These are phyloP conservation scores for Colletotrichum abscissum DNA, from an alignment of 2,329 filamentous ascomycete genomes.

Conservation along the genomic window DNA sequence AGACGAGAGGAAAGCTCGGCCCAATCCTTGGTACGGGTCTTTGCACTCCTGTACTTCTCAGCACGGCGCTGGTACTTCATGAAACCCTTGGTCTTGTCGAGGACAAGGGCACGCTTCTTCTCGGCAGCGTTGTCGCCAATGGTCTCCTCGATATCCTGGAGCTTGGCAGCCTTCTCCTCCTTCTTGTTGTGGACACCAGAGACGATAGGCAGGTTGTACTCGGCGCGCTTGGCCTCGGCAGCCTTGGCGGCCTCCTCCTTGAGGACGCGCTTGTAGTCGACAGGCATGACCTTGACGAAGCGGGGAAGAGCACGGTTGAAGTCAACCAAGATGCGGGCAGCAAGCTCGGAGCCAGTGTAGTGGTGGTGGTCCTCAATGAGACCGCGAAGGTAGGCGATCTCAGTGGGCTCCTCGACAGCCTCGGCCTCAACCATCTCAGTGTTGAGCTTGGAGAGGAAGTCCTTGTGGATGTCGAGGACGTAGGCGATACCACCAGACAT, in stretches of 20 bases:
- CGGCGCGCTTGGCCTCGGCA: constrained; percentile 84
- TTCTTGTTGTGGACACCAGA: constrained; percentile 75
- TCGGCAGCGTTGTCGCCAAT: constrained; percentile 85
- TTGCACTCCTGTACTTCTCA: constrained; percentile 90
- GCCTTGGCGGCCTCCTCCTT: constrained; percentile 87
- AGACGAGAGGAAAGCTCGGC: constrained; percentile 88
- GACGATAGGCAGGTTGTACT: constrained; percentile 83
- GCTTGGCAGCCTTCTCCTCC: constrained; percentile 74
- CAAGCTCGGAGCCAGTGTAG: constrained; percentile 95
- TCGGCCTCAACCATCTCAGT: constrained; percentile 96
- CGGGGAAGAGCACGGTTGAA: constrained; percentile 91
- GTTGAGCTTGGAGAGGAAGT: constrained; percentile 95
- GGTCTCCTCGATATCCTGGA: constrained; percentile 91
- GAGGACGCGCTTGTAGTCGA: constrained; percentile 95
- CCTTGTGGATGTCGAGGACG: constrained; percentile 87
- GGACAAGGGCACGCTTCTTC: constrained; percentile 89
- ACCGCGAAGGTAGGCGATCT: constrained; percentile 90
- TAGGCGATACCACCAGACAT: constrained; percentile 99
- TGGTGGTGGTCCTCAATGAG: constrained; percentile 97
- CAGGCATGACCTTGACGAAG: constrained; percentile 93
- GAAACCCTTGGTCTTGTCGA: constrained; percentile 98
- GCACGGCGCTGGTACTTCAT: constrained; percentile 95
- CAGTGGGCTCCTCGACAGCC: constrained; percentile 82
- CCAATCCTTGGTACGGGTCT: constrained; percentile 92
- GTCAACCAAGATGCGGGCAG: constrained; percentile 92